phyloP scores from a whole-genome alignment of 257 asterid species.

The Avicennia marina region DNA sequence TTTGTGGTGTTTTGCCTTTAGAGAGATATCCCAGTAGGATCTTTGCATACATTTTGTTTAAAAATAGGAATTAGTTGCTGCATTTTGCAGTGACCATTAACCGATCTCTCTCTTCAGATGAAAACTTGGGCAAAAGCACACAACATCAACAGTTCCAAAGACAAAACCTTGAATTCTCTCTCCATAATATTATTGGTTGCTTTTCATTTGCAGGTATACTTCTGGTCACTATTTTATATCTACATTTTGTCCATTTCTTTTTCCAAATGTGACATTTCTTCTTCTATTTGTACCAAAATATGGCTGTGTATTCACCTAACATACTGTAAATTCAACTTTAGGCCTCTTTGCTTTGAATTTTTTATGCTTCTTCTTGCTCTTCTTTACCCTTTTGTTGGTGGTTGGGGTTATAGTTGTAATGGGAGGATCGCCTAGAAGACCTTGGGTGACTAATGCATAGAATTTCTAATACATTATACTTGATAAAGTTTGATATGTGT shows the following conservation, averaged over 20 bases:
- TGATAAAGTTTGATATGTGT: too few species aligned
- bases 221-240: background rate
- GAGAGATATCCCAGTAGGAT: too few species aligned
- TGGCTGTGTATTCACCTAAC: too few species aligned
- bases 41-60: conserved; percentile 7
- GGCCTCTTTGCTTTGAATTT: too few species aligned
- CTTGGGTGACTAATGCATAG: too few species aligned
- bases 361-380: too few species aligned
- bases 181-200: conserved; percentile 80
- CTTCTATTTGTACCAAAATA: background rate
- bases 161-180: conserved; percentile 79
- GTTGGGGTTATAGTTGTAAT: too few species aligned
- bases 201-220: conserved; percentile 84
- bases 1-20: too few species aligned
- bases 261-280: background rate
- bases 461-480: too few species aligned
- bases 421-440: too few species aligned
- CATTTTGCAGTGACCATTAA: conserved; percentile 3
- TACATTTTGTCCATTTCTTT: background rate
- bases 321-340: too few species aligned
- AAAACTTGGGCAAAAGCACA: conserved; percentile 88
- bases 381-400: too few species aligned
- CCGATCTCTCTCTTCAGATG: conserved; percentile 55
- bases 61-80: conserved; percentile 2
- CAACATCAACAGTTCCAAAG: conserved; percentile 76